Evolutionary conservation across 176 grass and related monocot genomes (phyloP).

Genomic region (Ananas comosus): DNA sequence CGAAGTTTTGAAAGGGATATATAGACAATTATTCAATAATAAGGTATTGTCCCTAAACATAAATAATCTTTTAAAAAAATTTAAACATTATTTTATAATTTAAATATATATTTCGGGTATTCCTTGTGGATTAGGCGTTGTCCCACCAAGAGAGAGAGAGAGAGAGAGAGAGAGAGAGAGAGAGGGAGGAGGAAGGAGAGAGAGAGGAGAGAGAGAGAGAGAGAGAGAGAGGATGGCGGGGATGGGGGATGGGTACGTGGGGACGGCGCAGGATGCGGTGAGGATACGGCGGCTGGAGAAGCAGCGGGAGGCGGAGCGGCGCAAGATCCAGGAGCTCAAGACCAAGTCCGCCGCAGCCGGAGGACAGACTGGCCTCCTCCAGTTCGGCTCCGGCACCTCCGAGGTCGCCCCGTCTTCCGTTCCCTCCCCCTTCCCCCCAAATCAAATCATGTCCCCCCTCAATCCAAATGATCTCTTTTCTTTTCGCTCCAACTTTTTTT

Average conservation of each 20-base stretch:
- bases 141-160: too few species aligned
- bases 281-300: constrained; percentile 98
- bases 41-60: too few species aligned
- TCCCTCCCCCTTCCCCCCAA: not conserved
- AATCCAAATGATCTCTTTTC: too few species aligned
- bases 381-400: constrained; percentile 97
- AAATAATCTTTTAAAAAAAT: too few species aligned
- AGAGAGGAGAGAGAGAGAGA: not conserved
- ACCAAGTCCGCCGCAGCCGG: constrained; percentile 52
- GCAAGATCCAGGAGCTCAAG: constrained; percentile 92
- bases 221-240: constrained; percentile 47
- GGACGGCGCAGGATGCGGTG: constrained; percentile 82
- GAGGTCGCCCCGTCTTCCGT: constrained; percentile 34
- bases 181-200: too few species aligned
- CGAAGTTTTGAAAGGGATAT: too few species aligned
- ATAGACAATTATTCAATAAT: too few species aligned
- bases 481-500: too few species aligned
- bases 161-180: too few species aligned
- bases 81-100: too few species aligned
- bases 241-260: constrained; percentile 92
- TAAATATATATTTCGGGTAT: too few species aligned
- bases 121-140: too few species aligned
- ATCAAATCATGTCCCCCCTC: not conserved
- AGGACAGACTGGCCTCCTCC: constrained; percentile 82
- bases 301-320: constrained; percentile 89